A percentile compares a stretch with the other conserved stretches of the same genome.
Evolutionary conservation across 129 eudicot genomes (phyloP).

Genomic region (Flaveria sonorensis): DNA sequence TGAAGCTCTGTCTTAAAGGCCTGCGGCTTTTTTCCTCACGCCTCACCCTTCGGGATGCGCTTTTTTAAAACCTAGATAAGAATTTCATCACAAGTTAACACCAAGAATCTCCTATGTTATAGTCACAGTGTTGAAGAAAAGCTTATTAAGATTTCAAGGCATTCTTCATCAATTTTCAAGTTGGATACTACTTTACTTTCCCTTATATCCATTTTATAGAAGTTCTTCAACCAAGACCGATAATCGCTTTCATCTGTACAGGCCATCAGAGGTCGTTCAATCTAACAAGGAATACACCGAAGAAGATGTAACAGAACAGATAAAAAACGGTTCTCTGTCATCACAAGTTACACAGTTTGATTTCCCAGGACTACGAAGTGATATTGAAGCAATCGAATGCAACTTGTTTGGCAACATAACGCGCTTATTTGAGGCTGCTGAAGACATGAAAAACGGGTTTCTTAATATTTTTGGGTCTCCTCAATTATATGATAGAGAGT

Average conservation of each 20-base stretch:
- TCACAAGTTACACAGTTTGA: constrained; percentile 37
- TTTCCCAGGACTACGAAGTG: constrained; percentile 82
- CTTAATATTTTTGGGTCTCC: constrained; percentile 57
- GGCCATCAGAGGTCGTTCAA: constrained; percentile 80
- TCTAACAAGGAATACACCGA: constrained; percentile 87
- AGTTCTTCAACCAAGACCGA: not conserved
- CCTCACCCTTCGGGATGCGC: no score
- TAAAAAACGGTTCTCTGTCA: constrained; percentile 52
- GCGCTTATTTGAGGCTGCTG: constrained; percentile 86
- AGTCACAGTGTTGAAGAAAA: not conserved
- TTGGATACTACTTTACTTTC: constrained; percentile 1
- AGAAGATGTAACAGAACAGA: constrained; percentile 80
- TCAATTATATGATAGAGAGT: constrained; percentile 43
- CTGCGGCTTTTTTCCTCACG: not conserved
- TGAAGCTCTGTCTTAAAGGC: not conserved
- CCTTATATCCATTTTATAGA: no score
- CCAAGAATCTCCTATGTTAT: not conserved
- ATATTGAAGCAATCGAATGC: constrained; percentile 83
- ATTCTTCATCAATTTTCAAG: not conserved
- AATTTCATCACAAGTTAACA: not conserved
- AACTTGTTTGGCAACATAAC: constrained; percentile 54
- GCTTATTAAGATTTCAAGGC: not conserved
- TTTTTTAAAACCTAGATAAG: not conserved
- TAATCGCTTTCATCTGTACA: constrained; percentile 17
- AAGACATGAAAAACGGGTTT: constrained; percentile 65